Evolutionary conservation across 192 early-diverging fungal species (phyloP), one percentile per base, ranked within the genome.

Genomic region (Rhizoclosmatium globosum): DNA sequence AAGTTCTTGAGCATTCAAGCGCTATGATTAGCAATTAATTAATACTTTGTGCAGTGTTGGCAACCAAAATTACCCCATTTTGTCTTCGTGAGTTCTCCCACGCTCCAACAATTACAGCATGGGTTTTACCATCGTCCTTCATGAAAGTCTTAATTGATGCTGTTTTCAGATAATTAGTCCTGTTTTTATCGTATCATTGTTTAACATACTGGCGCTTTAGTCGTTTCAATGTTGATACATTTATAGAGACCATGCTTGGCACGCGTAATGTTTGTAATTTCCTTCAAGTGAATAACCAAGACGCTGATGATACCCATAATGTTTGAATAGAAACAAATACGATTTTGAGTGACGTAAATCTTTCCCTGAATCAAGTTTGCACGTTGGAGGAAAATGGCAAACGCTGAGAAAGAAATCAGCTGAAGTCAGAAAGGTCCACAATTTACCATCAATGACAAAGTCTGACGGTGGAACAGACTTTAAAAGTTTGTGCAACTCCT

Each of bases 301-400:
- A 87, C 85, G 56, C 83, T 89, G n/a, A 92, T 79, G 69, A 90
- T 89, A 0, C 88, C 87, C 79, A 92, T 85, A 44, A 92, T 84
- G 47, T 79, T 87, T 43, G 88, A 92, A 72, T 92, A 87, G 62
- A 92, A 92, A 72, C 91, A 92, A 6, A 92, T 53, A 21, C 83
- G 83, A 45, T 86, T 82, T 73, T 92, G 92, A 0, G 91, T 92
- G 6, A 92, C 39, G 69, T 86, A 92, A 50, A 86, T 73, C 45
- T 78, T 81, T 0, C 91, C 91, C 38, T 83, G 87, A 17, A 90
- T 79, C 31, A 71, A 71, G 45, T 86, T 84, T 9, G 85, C 84
- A 56, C 79, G 83, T 71, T 85, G 81, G 43, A 88, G 64, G 44
- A 81, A 76, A 15, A 62, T 66, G 3, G 78, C 81, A 59, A 81